Evolutionary conservation across 108 stramenopile species (phyloP), one percentile per base, ranked within the genome.

Genomic region (Nannochloropsis salina): DNA sequence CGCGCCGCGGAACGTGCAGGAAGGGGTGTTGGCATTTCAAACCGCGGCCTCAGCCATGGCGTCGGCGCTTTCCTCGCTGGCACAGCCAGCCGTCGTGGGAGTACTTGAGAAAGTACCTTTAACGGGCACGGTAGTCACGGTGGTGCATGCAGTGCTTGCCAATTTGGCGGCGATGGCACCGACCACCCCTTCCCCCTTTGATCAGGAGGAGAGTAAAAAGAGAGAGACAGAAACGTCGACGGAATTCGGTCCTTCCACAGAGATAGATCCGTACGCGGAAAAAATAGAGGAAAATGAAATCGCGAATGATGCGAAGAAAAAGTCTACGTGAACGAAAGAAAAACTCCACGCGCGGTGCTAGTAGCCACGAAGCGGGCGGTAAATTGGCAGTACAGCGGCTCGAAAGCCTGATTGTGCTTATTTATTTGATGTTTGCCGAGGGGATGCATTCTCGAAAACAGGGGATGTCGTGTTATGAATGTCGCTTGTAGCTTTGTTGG

Each of bases 101-200:
- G 61, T n/a, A 74, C n/a, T 74, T 15, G 20, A 74, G n/a, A 74
- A 6, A 6, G 61, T 74, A 74, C 61, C 61, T n/a, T 74, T 4
- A n/a, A 74, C 61, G n/a, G 61, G 61, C 20, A 74, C 61, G 8
- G n/a, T 74, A 4, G 61, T 74, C 2, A 8, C 61, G 8, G 61
- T 74, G 61, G n/a, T 74, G 61, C 61, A 74, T 74, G n/a, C 61
- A n/a, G 61, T n/a, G 1, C n/a, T 74, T 15, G 61, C 61, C n/a
- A 74, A 74, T 74, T n/a, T 74, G 61, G 61, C 61, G 20, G 61
- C 61, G 8, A 74, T 74, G 61, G 61, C 61, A 15, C 61, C 61
- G 61, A n/a, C 61, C 20, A 74, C 20, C n/a, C 61, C 61, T 4
- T 74, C 61, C 4, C 61, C 61, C 61, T 74, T 74, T n/a, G 31